Base-by-base conservation (phyloP, 768 basidiomycete species). In the Kwoniella bestiolae region DNA sequence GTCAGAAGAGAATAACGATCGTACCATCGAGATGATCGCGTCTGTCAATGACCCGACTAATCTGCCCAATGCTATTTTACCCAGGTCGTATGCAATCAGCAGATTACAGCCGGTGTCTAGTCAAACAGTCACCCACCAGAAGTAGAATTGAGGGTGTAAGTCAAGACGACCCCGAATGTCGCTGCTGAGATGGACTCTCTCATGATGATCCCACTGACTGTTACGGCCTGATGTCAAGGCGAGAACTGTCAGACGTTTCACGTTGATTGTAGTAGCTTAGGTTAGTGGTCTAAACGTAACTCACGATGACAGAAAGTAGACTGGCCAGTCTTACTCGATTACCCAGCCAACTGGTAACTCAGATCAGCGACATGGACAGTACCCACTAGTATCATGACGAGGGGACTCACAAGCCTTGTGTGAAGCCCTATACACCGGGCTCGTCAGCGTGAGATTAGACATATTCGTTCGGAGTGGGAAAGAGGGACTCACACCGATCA, bases 301-400 rank as follows among this genome's bases (percentile, higher is more conserved):
- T 64, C 34, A 72, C 68, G 12, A 91, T 82, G 23, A 91, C 83
- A 7, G 90, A 80, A n/a, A 87, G 65, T 71, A 89, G 88, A 1
- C 86, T 87, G 29, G 88, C 84, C 26, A 89, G 78, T 66, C 90
- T 88, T 1, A 91, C 83, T 18, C 89, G 83, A 9, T 89, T 73
- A 5, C 84, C 83, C 3, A 90, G 81, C 89, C 89, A 90, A 46
- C 76, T 69, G 25, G 34, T 60, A 32, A 60, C 46, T 2, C 58
- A 58, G 25, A 68, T 56, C 56, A 63, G 50, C 25, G 50, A 26
- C n/a, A 32, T 2, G 11, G 50, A 3, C 9, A 26, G 28, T 1
- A 16, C 25, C 9, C 11, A 12, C 2, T 3, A 5, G 18, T n/a
- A 25, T 26, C 5, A 9, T 51, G 50, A 16, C 50, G 23, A 29